Evolutionary conservation across 2,329 filamentous ascomycete genomes (phyloP), one percentile per base, ranked within the genome.

Genomic region (Didymella glomerata): DNA sequence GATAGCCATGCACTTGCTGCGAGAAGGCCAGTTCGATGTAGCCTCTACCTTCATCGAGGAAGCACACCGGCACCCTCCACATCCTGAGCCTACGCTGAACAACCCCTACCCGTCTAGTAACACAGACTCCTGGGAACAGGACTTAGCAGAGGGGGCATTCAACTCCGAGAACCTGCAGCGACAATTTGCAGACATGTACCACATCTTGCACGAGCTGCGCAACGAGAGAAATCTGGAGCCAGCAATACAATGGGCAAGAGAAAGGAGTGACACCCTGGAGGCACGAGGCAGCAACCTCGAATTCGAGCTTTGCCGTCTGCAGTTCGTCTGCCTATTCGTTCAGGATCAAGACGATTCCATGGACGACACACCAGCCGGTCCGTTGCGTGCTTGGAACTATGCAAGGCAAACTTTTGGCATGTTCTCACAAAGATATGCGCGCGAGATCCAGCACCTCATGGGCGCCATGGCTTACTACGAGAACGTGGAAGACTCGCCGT

Each of bases 1-100:
- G 7, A 96, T 99, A 68, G 91, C 91, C 10, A 97, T 98, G 93
- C 95, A 99, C 74, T 85, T 99, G 22, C 85, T 99, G 38, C 91
- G 95, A 40, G 94, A 98, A 79, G 95, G 95, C 48, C 91, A 97
- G 73, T 99, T 99, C 77, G 85, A 84, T 22, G 93, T 97, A 2
- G 94, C 94, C 13, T 88, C 89, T 16, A 92, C 89, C 1, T 97
- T 99, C 68, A 86, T 97, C 48, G 81, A 85, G 14, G 95, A 98
- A 81, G 86, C 85, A 28, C 78, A 81, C 53, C 75, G 80, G 24
- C 78, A 81, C 60, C 80, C 81, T 38, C 76, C 78, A 25, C 72
- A 75, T 66, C 78, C 65, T 60, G 74, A 77, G 60, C 69, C 78
- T 47, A 74, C 75, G 24, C 57, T 69, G 56, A 70, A 75, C 65